Evolutionary conservation across 495 filamentous ascomycete genomes (phyloP).

Genomic region (Parathielavia hyrcaniae): DNA sequence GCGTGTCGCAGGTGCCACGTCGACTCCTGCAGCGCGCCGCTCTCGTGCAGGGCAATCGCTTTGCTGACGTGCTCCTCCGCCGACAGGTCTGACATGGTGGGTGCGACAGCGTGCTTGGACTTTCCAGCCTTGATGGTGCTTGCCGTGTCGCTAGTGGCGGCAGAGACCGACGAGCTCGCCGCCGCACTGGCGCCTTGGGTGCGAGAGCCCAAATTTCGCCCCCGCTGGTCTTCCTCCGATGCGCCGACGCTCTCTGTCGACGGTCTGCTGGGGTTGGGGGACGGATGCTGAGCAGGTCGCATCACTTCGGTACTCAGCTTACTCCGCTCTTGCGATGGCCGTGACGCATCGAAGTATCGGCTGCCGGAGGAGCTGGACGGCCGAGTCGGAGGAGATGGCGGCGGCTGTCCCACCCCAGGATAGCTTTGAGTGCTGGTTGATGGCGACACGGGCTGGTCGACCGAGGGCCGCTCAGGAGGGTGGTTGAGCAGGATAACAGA

Average conservation of each 20-base stretch:
- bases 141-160: conserved; percentile 57
- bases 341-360: conserved; percentile 35
- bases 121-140: conserved; percentile 58
- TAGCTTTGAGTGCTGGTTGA: conserved; percentile 40
- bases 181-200: conserved; percentile 32
- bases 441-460: conserved; percentile 50
- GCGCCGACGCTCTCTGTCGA: conserved; percentile 41
- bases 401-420: conserved; percentile 40
- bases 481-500: conserved; percentile 61
- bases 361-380: conserved; percentile 46
- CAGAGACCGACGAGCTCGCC: conserved; percentile 43
- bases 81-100: conserved; percentile 52
- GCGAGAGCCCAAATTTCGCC: conserved; percentile 34
- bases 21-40: conserved; percentile 77
- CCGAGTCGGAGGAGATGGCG: conserved; percentile 49
- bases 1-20: conserved; percentile 93
- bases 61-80: conserved; percentile 83
- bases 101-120: conserved; percentile 45
- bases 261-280: conserved; percentile 42
- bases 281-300: conserved; percentile 31
- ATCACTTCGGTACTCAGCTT: conserved; percentile 41
- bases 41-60: conserved; percentile 82
- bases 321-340: conserved; percentile 41
- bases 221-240: conserved; percentile 39
- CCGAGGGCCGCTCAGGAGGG: conserved; percentile 50